phyloP scores from a whole-genome alignment of 208 protist species.

The Leishmania guyanensis region DNA sequence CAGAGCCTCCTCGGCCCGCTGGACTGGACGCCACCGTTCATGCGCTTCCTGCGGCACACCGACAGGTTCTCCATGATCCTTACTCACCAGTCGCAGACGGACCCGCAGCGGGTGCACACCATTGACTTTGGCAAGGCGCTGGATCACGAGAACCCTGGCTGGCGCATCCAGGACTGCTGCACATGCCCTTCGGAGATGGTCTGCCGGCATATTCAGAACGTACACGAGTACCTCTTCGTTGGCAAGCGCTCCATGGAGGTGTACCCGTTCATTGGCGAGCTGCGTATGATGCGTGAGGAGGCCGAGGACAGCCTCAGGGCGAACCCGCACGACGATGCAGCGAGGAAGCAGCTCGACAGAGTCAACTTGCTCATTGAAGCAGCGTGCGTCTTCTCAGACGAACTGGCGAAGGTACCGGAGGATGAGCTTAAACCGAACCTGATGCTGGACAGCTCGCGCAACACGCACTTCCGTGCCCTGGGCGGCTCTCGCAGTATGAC shows the following conservation, averaged over 20 bases:
- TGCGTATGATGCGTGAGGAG: conserved; percentile 64
- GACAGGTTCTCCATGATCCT: conserved; percentile 75
- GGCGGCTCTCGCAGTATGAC: conserved; percentile 40
- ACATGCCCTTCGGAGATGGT: conserved; percentile 69
- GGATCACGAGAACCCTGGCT: conserved; percentile 41
- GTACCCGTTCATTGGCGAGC: conserved; percentile 72
- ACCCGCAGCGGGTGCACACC: conserved; percentile 52
- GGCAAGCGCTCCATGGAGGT: conserved; percentile 72
- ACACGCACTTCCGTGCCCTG: conserved; percentile 36
- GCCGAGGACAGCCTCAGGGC: conserved; percentile 44
- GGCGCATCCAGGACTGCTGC: conserved; percentile 76
- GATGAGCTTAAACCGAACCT: conserved; percentile 71
- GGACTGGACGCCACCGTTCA: conserved; percentile 75
- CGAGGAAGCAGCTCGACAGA: conserved; percentile 33
- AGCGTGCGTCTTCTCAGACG: conserved; percentile 70
- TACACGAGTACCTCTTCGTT: conserved; percentile 86
- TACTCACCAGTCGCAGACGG: conserved; percentile 71
- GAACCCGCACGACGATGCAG: conserved; percentile 34
- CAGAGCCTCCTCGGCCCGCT: conserved; percentile 60
- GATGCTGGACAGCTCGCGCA: conserved; percentile 62
- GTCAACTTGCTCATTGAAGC: conserved; percentile 59
- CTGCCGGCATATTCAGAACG: conserved; percentile 89
- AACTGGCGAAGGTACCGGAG: conserved; percentile 60
- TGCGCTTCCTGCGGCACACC: conserved; percentile 76
- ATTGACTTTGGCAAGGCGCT: conserved; percentile 77